phyloP scores from a whole-genome alignment of 306 rosid species.

The Canavalia gladiata region DNA sequence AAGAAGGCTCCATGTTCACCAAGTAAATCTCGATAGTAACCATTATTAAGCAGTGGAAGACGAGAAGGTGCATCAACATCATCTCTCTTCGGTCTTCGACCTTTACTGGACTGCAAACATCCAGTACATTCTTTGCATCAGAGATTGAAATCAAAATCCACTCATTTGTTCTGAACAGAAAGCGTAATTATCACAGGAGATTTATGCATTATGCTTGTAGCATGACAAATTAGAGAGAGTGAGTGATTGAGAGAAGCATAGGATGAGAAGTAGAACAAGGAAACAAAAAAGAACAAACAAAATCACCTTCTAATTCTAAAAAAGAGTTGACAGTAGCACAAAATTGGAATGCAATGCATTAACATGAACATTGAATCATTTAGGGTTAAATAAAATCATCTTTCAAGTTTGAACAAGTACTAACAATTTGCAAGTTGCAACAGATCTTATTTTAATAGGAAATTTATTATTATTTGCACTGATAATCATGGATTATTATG shows the following conservation, averaged over 20 bases:
- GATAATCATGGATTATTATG: neutral
- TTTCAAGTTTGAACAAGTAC: neutral
- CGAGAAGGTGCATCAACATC: conserved; percentile 94
- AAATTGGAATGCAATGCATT: conserved; percentile 11
- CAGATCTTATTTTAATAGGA: conserved; percentile 15
- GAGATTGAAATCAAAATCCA: conserved; percentile 35
- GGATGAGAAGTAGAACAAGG: neutral
- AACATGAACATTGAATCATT: conserved; percentile 2
- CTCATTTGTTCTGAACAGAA: conserved; percentile 15
- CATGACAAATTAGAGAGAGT: neutral
- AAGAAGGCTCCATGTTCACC: conserved; percentile 92
- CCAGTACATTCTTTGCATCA: conserved; percentile 37
- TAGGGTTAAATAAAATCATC: conserved; percentile 1
- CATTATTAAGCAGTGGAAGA: conserved; percentile 78
- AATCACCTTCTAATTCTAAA: neutral
- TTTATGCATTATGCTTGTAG: neutral
- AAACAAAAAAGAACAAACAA: neutral
- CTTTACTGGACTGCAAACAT: conserved; percentile 79
- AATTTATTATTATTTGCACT: conserved; percentile 11
- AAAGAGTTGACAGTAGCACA: neutral
- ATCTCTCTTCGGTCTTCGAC: conserved; percentile 81
- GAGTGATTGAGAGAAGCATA: neutral
- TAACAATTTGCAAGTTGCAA: conserved; percentile 29
- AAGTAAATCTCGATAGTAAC: conserved; percentile 86
- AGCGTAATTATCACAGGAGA: conserved; percentile 5